Conservation (phyloP, 2,329 filamentous ascomycete genomes). For the Exophiala xenobiotica region DNA sequence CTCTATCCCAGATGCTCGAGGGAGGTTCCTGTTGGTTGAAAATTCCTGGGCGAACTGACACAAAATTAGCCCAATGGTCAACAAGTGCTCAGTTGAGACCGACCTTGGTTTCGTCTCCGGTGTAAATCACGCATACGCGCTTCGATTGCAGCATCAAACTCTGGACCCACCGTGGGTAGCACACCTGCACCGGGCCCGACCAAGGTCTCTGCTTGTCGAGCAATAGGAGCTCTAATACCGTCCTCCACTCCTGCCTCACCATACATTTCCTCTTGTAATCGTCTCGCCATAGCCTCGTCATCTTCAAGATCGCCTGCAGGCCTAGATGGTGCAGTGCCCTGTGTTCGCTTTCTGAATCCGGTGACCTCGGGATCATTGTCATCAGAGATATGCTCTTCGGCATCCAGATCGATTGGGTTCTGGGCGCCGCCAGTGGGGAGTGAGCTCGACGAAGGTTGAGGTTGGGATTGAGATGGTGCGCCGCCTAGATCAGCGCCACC, state of each 20-base stretch:
- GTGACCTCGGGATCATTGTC: conserved; percentile 44
- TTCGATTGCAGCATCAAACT: conserved; percentile 62
- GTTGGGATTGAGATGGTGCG: conserved; percentile 38
- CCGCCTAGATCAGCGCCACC: conserved; percentile 63
- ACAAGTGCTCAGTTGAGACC: conserved; percentile 3
- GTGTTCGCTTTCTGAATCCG: conserved; percentile 30
- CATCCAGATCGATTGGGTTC: conserved; percentile 67
- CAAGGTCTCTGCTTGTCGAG: conserved; percentile 84
- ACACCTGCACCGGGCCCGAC: conserved; percentile 66
- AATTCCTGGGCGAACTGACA: conserved; percentile 52
- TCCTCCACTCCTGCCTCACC: conserved; percentile 51
- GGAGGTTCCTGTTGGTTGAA: conserved; percentile 64
- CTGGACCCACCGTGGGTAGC: conserved; percentile 45
- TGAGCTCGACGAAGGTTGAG: conserved; percentile 32
- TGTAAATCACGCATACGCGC: conserved; percentile 56
- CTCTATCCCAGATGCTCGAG: conserved; percentile 54
- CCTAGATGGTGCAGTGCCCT: conserved; percentile 33
- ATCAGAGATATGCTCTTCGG: conserved; percentile 54
- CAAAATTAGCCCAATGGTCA: conserved; percentile 5
- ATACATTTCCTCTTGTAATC: conserved; percentile 90
- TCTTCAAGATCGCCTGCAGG: conserved; percentile 59
- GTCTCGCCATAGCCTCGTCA: conserved; percentile 89
- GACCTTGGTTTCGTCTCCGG: conserved; percentile 36
- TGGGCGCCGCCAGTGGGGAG: conserved; percentile 13
- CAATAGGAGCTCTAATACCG: conserved; percentile 81